Evolutionary conservation across 108 stramenopile species (phyloP), one percentile per base, ranked within the genome.

Genomic region (Epipyxis sp.): DNA sequence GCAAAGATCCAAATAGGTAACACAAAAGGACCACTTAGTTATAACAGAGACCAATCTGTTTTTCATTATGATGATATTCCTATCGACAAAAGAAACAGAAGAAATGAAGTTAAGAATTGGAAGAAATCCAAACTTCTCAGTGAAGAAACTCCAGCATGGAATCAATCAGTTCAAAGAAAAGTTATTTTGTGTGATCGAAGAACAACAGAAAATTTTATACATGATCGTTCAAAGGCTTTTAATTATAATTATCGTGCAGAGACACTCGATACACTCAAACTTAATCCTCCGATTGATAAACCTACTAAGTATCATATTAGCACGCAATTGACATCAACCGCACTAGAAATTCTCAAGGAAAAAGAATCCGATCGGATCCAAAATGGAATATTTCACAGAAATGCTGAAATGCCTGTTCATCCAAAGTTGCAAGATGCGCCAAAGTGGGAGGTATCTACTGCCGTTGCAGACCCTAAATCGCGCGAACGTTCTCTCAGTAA

Each of bases 1-100:
- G n/a, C 71, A 27, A 74, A 57, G 43, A 74, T 74, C 20, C 71
- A 74, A 74, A 74, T 74, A 42, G 71, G 71, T 29, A 74, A 74
- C 43, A 25, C 34, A 13, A 6, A 74, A 37, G 71, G 71, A 27
- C 71, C 71, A 30, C 46, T 74, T 32, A 54, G 27, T 32, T 74
- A 13, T 25, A 6, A 57, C 43, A 6, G 10, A 13, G 43, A 6
- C 32, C 71, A 74, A 25, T 10, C 3, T 32, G 71, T 74, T 10
- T 74, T 74, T 39, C 71, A 74, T 74, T 42, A 74, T 74, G 71
- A 74, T 32, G 71, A 74, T 32, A 42, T 74, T 3, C 44, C 44
- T 35, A 42, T 43, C 16, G 42, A 10, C 20, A 10, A 3, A 25
- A 3, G 71, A 42, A 16, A 46, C 16, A 74, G 71, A 37, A 74